Conservation (phyloP, 306 rosid genomes). For the Gastrolobium villosum region DNA sequence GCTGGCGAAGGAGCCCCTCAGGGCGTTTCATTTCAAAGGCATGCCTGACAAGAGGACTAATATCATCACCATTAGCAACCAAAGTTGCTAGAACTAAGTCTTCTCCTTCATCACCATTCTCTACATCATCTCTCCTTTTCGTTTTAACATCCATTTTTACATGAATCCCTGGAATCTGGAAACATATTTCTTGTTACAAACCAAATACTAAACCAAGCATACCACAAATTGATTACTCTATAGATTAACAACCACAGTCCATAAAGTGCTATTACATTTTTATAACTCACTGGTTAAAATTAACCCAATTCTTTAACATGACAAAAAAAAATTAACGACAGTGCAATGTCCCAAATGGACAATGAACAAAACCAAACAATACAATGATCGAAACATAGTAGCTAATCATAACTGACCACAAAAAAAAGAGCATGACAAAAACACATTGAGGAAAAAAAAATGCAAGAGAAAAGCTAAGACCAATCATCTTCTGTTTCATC, state of each 20-base stretch:
- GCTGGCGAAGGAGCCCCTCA: constrained; percentile 83
- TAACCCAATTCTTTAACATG: neutral
- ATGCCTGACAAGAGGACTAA: constrained; percentile 90
- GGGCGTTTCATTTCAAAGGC: constrained; percentile 94
- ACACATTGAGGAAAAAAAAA: neutral
- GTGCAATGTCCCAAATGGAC: neutral
- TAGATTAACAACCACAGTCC: no score
- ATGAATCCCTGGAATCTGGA: constrained; percentile 41
- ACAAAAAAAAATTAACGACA: neutral
- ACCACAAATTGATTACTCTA: neutral
- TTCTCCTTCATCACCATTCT: constrained; percentile 81
- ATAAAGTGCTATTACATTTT: no score
- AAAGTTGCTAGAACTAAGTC: constrained; percentile 87
- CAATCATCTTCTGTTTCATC: constrained; percentile 24
- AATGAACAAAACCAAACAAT: neutral
- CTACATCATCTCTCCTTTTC: constrained; percentile 66
- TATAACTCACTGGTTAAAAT: no score
- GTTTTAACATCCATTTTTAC: constrained; percentile 66
- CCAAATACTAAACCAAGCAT: neutral
- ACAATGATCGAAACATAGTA: neutral
- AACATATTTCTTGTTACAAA: constrained; percentile 33
- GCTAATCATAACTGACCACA: neutral
- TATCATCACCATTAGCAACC: constrained; percentile 88
- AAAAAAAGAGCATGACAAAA: neutral
- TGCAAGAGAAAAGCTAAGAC: neutral